Evolutionary conservation across 257 asterid species (phyloP), one percentile per base, ranked within the genome.

Genomic region (Scutellaria minor): DNA sequence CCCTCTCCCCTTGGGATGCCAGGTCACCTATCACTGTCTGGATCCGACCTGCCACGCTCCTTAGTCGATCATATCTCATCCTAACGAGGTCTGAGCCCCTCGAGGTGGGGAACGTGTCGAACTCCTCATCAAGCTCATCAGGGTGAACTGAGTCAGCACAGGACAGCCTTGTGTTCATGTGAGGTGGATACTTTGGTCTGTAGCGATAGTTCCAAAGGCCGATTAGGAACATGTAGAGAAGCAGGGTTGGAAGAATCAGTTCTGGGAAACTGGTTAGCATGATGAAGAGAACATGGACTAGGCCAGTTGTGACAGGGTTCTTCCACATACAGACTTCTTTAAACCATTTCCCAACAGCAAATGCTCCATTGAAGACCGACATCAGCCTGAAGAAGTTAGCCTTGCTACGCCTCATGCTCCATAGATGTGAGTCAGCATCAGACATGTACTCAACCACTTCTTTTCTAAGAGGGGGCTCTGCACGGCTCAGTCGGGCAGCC

Each of bases 351-450:
- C 87, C 81, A 1, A 77, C 84, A 1, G 94, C 78, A 27, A 83
- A 64, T 10, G 86, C 20, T 10, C 97, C 94, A 48, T 62, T 74
- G 57, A 89, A 86, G 72, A 89, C 90, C 0, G 89, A 82, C 80
- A 86, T 79, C 51, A 93, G 73, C 70, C 98, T 76, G 89, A 81
- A 86, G 80, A 91, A 91, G 73, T 88, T 93, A 0, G 97, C 96
- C 78, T 91, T 93, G 85, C 98, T 93, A 6, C 94, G 86, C 80
- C 98, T 84, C 97, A 93, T 89, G 90, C 97, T 93, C 96, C 97
- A 93, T 22, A 93, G 89, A 68, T 93, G 98, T 5, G 96, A 83
- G 67, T 91, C 86, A 0, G 94, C 85, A 64, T 89, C 97, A 0
- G 78, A 83, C 96, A 93, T 89, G 77, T 93, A 93, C 71, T 87